Evolutionary conservation across 1,284 basidiomycete species (phyloP), one percentile per base, ranked within the genome.

Genomic region (Boletus smithii): DNA sequence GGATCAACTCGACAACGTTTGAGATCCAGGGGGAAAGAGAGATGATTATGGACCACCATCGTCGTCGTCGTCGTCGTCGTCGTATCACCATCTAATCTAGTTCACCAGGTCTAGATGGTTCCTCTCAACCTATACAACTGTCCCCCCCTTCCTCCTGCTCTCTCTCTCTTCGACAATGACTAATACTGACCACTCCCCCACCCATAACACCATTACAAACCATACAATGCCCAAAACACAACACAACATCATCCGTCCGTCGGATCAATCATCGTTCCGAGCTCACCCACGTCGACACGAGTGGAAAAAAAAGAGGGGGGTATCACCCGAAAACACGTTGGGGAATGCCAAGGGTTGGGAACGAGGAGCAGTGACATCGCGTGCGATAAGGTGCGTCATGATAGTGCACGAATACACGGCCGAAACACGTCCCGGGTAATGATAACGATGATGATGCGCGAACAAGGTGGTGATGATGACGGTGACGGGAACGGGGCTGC

Each of bases 181-280:
- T n/a, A n/a, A n/a, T n/a, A n/a, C n/a, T n/a, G n/a, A n/a, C n/a
- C n/a, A n/a, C n/a, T n/a, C n/a, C n/a, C n/a, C n/a, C n/a, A n/a
- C n/a, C n/a, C n/a, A n/a, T n/a, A n/a, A n/a, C n/a, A n/a, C n/a
- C n/a, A n/a, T n/a, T n/a, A n/a, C n/a, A n/a, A n/a, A n/a, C n/a
- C n/a, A n/a, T n/a, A n/a, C 42, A 22, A 30, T 38, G 32, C 23
- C 50, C 42, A 35, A 56, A 34, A 33, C 42, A 38, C 24, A 42
- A 34, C 31, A 36, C 29, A 27, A 42, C 23, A 29, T 29, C 29
- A 23, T 46, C 30, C n/a, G 1, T 20, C 11, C 33, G 14, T 35
- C 33, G 16, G 20, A 35, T 35, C 42, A 27, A 45, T 46, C 44
- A 54, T 57, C 50, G 27, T 31, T 20, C 39, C 11, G 10, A 23